A percentile compares a stretch with the other conserved stretches of the same genome.
phyloP scores from a whole-genome alignment of 2,329 filamentous ascomycete genomes.

The Cyclaneusma minus region DNA sequence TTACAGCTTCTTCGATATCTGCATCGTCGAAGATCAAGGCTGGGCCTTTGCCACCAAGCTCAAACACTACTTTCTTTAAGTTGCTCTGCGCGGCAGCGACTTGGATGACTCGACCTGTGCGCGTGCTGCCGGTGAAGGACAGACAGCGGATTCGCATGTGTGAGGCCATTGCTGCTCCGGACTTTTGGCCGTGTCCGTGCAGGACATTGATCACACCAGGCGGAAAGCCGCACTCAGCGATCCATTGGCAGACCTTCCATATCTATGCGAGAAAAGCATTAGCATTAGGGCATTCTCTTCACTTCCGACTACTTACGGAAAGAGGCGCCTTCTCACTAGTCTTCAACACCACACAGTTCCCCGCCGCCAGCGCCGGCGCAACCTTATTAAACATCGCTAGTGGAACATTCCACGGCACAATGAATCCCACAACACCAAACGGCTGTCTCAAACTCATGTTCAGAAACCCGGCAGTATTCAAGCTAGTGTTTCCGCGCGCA shows the following conservation, averaged over 20 bases:
- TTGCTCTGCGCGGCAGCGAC: conserved; percentile 24
- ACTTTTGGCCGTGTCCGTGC: conserved; percentile 19
- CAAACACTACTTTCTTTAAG: conserved; percentile 25
- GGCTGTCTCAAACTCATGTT: conserved; percentile 32
- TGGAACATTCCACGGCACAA: conserved; percentile 42
- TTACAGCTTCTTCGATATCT: conserved; percentile 25
- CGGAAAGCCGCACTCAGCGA: conserved; percentile 16
- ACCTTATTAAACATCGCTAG: conserved; percentile 35
- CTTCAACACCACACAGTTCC: conserved; percentile 45
- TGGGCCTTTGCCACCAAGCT: conserved; percentile 27
- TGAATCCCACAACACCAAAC: conserved; percentile 35
- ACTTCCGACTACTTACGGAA: conserved; percentile 29
- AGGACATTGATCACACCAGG: conserved; percentile 25
- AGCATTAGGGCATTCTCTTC: too few species aligned
- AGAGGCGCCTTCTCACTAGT: conserved; percentile 47
- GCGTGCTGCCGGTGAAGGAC: conserved; percentile 24
- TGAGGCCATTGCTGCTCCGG: conserved; percentile 20
- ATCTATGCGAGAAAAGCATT: too few species aligned
- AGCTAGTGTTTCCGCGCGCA: too few species aligned
- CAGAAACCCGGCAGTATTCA: too few species aligned
- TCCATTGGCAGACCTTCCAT: conserved; percentile 5
- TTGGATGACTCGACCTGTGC: conserved; percentile 23
- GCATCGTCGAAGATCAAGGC: conserved; percentile 27
- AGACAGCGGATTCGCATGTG: conserved; percentile 24
- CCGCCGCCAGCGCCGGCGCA: conserved; percentile 41